These are phyloP conservation scores for Aeschynomene evenia DNA, from an alignment of 306 rosid species.

Conservation along the genomic window DNA sequence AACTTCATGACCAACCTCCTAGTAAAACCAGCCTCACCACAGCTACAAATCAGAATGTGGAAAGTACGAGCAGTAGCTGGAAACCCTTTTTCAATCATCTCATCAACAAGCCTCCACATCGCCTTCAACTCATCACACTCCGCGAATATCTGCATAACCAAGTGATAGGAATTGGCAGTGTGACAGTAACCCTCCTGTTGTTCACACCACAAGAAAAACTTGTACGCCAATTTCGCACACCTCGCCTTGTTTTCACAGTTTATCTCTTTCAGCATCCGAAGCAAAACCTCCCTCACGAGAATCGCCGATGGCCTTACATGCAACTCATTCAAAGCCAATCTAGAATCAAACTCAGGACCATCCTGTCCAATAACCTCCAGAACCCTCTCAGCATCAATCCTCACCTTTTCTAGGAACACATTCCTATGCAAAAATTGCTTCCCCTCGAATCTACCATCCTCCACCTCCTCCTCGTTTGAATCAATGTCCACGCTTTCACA, in stretches of 20 bases:
- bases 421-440: constrained; percentile 43
- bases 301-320: constrained; percentile 58
- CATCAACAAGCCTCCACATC: constrained; percentile 82
- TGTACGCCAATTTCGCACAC: constrained; percentile 73
- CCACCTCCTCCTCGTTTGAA: constrained; percentile 20
- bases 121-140: constrained; percentile 84
- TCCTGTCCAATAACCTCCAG: constrained; percentile 67
- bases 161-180: constrained; percentile 61
- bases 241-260: constrained; percentile 53
- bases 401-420: constrained; percentile 44
- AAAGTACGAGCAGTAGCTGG: constrained; percentile 69
- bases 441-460: constrained; percentile 14
- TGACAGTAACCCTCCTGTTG: constrained; percentile 62
- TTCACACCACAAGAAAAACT: constrained; percentile 79
- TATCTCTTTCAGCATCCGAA: constrained; percentile 54
- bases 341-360: constrained; percentile 74
- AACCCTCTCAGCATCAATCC: constrained; percentile 51
- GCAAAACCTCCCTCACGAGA: constrained; percentile 79
- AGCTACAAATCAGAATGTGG: constrained; percentile 69
- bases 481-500: constrained; percentile 16
- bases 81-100: constrained; percentile 76
- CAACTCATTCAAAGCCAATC: constrained; percentile 62
- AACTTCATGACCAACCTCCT: constrained; percentile 69
- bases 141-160: constrained; percentile 78
- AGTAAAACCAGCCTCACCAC: constrained; percentile 77